Conservation (phyloP, 2,329 filamentous ascomycete species). For the Simplicillium sp. region DNA sequence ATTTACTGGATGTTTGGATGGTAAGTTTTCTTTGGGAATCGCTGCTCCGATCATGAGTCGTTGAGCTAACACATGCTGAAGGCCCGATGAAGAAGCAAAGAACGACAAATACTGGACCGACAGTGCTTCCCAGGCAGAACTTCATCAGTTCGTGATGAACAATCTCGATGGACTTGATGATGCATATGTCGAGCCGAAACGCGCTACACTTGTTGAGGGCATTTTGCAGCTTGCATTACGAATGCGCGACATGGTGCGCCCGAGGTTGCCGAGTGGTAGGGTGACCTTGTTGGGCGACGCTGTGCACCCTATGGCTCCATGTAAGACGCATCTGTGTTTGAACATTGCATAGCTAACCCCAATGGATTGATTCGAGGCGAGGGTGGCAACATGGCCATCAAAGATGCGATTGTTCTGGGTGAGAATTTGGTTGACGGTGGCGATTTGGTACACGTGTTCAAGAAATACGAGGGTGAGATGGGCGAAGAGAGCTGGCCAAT, state of each 20-base stretch:
- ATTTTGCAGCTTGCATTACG: constrained; percentile 12
- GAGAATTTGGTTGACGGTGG: constrained; percentile 2
- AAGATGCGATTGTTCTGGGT: constrained; percentile 9
- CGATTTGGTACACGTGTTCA: too few species aligned
- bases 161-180: constrained; percentile 4
- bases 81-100: constrained; percentile 18
- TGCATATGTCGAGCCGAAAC: constrained; percentile 5
- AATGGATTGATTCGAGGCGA: background rate
- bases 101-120: too few species aligned
- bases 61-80: constrained; percentile 13
- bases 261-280: constrained; percentile 13
- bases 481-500: too few species aligned
- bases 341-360: too few species aligned
- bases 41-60: too few species aligned
- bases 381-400: constrained; percentile 31
- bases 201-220: constrained; percentile 15
- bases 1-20: too few species aligned
- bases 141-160: background rate
- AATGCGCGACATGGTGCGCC: constrained; percentile 20
- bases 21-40: too few species aligned
- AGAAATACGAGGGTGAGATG: too few species aligned
- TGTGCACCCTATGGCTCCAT: constrained; percentile 1
- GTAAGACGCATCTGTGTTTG: too few species aligned
- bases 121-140: constrained; percentile 5
- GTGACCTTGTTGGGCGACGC: background rate